These are phyloP conservation scores for Sporisorium scitamineum DNA, from an alignment of 1,284 basidiomycete genomes.

Conservation along the genomic window DNA sequence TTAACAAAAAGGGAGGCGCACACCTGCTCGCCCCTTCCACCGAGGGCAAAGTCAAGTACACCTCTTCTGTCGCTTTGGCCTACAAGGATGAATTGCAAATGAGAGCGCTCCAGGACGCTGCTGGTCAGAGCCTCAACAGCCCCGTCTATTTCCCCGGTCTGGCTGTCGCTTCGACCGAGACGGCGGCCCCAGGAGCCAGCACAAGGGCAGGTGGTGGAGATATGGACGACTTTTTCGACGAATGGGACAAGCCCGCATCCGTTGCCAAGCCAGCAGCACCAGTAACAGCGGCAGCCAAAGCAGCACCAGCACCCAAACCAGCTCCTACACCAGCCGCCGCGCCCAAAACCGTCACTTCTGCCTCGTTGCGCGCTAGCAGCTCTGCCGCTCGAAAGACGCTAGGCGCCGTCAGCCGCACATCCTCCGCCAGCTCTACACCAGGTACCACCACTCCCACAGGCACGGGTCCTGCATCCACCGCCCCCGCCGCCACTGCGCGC, in stretches of 20 bases:
- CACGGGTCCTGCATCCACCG: constrained; percentile 35
- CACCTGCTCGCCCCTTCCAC: constrained; percentile 77
- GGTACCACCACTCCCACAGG: constrained; percentile 50
- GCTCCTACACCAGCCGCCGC: constrained; percentile 35
- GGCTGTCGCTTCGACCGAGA: constrained; percentile 71
- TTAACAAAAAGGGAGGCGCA: constrained; percentile 84
- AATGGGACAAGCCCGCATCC: constrained; percentile 85
- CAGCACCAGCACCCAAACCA: constrained; percentile 33
- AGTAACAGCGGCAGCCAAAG: constrained; percentile 29
- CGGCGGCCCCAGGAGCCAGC: constrained; percentile 58
- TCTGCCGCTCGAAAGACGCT: constrained; percentile 48
- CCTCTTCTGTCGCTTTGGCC: constrained; percentile 81
- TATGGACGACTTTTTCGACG: constrained; percentile 90
- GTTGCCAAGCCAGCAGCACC: constrained; percentile 34
- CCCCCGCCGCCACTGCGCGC: constrained; percentile 30
- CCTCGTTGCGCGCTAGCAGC: constrained; percentile 51
- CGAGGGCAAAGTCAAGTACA: constrained; percentile 90
- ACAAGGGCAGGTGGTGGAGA: constrained; percentile 74
- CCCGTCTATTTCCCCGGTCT: constrained; percentile 65
- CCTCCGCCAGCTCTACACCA: constrained; percentile 50
- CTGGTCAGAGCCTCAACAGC: constrained; percentile 56
- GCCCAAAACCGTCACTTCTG: constrained; percentile 60
- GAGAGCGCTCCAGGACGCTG: constrained; percentile 82
- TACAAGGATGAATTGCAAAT: constrained; percentile 93
- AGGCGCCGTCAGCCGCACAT: constrained; percentile 49